A percentile compares a stretch with the other conserved stretches of the same genome.
These are phyloP conservation scores for Bacidia gigantensis DNA, from an alignment of 495 filamentous ascomycete species.

Conservation along the genomic window DNA sequence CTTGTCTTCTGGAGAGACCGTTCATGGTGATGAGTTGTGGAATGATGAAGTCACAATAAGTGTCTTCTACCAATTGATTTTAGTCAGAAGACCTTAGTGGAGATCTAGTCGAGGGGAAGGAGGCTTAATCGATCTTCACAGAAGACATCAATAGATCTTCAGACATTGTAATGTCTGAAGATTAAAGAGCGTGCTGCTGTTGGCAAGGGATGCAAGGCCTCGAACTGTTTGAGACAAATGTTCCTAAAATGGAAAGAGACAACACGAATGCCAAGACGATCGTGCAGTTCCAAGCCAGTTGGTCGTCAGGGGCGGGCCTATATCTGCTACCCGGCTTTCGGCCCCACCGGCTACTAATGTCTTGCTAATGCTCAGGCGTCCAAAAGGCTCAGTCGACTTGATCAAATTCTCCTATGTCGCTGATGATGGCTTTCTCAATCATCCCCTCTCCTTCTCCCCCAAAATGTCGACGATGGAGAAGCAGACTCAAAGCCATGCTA, in stretches of 20 bases:
- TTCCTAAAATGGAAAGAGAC: neutral
- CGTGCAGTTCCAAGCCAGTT: no score
- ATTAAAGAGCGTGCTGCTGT: no score
- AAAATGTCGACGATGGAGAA: neutral
- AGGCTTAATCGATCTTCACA: no score
- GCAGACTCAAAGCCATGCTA: neutral
- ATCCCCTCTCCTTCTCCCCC: neutral
- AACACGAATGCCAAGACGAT: no score
- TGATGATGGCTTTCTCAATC: neutral
- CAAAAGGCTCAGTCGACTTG: no score
- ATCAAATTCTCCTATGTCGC: neutral
- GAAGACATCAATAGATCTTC: no score
- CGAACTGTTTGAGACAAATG: neutral
- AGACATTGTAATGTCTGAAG: no score
- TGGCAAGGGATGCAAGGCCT: neutral
- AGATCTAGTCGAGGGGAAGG: no score
- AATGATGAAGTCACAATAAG: neutral
- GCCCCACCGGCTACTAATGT: neutral
- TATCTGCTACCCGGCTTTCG: neutral
- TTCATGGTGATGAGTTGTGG: neutral
- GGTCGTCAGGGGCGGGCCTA: no score
- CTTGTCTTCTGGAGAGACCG: constrained; percentile 7
- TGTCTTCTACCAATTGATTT: no score
- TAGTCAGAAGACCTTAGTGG: no score
- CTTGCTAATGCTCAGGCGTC: no score